phyloP scores from a whole-genome alignment of 805 yeast genomes.

The Wickerhamia fluorescens region DNA sequence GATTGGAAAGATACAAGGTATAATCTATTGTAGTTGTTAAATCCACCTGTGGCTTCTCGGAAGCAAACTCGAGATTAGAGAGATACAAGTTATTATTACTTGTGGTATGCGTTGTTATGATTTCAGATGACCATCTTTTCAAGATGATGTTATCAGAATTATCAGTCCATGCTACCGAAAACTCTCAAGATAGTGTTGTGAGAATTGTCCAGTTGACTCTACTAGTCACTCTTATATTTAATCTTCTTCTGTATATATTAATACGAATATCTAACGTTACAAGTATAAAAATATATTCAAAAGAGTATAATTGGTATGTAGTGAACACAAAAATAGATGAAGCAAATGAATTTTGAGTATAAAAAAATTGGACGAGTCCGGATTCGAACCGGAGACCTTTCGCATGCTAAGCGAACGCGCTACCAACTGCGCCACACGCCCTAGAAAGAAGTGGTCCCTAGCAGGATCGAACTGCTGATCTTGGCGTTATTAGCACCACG shows the following conservation, averaged over 20 bases:
- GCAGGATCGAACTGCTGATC: constrained; percentile 43
- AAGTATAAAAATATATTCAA: neutral
- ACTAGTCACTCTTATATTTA: no score
- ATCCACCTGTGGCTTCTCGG: no score
- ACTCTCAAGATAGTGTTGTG: no score
- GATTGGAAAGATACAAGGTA: constrained; percentile 48
- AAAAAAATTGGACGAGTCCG: constrained; percentile 58
- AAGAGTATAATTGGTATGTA: neutral
- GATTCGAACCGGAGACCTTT: constrained; percentile 72
- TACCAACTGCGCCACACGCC: constrained; percentile 83
- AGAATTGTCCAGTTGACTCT: no score
- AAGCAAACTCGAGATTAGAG: no score
- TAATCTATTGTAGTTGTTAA: no score
- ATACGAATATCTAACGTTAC: no score
- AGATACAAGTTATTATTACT: no score
- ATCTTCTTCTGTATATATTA: no score
- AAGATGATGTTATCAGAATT: neutral
- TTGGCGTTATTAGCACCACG: constrained; percentile 52
- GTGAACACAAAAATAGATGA: neutral
- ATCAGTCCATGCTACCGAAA: no score
- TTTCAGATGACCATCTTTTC: neutral
- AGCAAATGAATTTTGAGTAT: constrained; percentile 4
- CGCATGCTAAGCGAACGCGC: constrained; percentile 71
- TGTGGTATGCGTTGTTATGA: no score
- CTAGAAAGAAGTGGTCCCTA: constrained; percentile 23